Evolutionary conservation across 495 filamentous ascomycete species (phyloP).

Genomic region (Aspergillus olivimuriae): DNA sequence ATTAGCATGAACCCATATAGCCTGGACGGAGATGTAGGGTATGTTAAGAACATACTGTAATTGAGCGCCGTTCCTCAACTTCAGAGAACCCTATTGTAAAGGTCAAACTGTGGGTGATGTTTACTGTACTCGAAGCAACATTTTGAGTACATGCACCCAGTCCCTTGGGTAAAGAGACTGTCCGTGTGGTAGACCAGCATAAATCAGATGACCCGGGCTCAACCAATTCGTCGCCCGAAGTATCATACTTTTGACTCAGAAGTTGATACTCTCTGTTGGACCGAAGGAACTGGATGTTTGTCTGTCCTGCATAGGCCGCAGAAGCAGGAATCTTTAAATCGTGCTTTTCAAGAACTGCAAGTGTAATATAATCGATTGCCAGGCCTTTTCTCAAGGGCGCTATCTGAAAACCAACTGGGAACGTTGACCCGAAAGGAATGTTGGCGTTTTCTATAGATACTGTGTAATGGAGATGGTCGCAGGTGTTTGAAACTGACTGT

Average conservation of each 20-base stretch:
- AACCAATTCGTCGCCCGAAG: background rate
- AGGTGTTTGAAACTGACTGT: constrained; percentile 1
- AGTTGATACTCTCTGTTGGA: constrained; percentile 9
- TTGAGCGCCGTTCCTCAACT: background rate
- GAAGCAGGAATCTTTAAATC: constrained; percentile 5
- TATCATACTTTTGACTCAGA: constrained; percentile 5
- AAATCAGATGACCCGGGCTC: background rate
- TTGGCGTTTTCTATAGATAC: constrained; percentile 5
- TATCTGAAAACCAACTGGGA: constrained; percentile 8
- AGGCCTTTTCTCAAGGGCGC: constrained; percentile 8
- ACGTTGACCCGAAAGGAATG: constrained; percentile 10
- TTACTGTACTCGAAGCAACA: constrained; percentile 6
- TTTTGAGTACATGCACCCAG: constrained; percentile 13
- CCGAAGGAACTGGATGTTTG: constrained; percentile 4
- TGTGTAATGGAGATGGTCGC: constrained; percentile 4
- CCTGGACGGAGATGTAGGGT: background rate
- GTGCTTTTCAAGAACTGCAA: constrained; percentile 7
- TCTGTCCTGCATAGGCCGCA: constrained; percentile 3
- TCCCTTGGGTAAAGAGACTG: constrained; percentile 10
- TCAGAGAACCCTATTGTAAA: constrained; percentile 11
- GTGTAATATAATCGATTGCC: constrained; percentile 1
- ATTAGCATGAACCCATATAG: background rate
- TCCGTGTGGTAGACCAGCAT: constrained; percentile 10
- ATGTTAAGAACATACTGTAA: background rate
- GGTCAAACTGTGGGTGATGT: constrained; percentile 10